These are phyloP conservation scores for Asterophora parasitica DNA, from an alignment of 768 basidiomycete genomes.

Conservation along the genomic window DNA sequence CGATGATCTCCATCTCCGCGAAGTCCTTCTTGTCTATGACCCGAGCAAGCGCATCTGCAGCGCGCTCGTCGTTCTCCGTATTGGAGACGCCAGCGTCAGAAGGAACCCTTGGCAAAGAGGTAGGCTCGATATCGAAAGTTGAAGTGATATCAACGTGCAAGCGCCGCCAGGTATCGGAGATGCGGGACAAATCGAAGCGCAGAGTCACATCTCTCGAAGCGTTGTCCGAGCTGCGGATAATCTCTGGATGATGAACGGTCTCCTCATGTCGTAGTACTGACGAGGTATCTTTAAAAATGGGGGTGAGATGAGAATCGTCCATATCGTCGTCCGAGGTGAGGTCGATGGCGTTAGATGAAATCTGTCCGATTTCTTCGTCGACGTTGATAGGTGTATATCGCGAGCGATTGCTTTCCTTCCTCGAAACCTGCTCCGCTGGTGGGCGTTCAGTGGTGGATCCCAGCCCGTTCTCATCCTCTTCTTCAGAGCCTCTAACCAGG, in stretches of 20 bases:
- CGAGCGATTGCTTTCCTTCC: too few relatives aligned
- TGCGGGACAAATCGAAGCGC: conserved; percentile 29
- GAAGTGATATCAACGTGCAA: conserved; percentile 4
- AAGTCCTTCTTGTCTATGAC: conserved; percentile 90
- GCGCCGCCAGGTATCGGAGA: conserved; percentile 22
- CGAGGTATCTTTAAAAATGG: conserved; percentile 15
- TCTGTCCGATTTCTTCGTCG: conserved; percentile 13
- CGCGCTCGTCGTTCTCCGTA: conserved; percentile 45
- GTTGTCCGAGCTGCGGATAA: conserved; percentile 29
- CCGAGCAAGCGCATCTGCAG: conserved; percentile 68
- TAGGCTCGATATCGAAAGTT: background rate
- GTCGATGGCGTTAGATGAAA: conserved; percentile 14
- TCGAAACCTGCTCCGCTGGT: too few relatives aligned
- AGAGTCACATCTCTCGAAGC: conserved; percentile 22
- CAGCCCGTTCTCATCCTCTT: too few relatives aligned
- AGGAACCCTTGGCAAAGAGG: conserved; percentile 15
- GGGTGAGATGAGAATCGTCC: conserved; percentile 17
- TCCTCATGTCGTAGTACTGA: conserved; percentile 14
- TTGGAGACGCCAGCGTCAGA: conserved; percentile 37
- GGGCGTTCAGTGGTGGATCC: too few relatives aligned
- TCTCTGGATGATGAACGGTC: conserved; percentile 32
- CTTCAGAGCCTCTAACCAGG: too few relatives aligned
- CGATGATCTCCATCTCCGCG: conserved; percentile 72
- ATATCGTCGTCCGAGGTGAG: conserved; percentile 17
- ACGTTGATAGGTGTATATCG: conserved; percentile 17